Evolutionary conservation across 805 yeast genomes (phyloP).

Genomic region (Hanseniaspora meyeri): DNA sequence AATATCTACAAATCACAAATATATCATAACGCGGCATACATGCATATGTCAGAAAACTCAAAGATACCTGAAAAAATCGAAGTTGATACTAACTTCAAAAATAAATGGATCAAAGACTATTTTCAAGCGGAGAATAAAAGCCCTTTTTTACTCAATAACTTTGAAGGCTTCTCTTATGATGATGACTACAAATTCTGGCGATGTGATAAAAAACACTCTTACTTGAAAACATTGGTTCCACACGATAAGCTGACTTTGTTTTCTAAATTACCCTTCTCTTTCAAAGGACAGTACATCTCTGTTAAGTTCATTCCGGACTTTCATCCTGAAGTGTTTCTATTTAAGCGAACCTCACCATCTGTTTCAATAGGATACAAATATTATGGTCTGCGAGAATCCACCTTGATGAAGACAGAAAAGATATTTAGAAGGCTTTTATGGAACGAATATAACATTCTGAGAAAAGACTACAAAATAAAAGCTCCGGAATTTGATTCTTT

Average conservation of each 20-base stretch:
- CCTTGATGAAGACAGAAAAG: not conserved
- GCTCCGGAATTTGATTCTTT: conserved; percentile 1
- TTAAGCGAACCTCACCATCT: conserved; percentile 24
- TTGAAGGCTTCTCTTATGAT: not conserved
- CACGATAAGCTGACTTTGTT: not conserved
- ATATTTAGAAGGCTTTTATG: conserved; percentile 7
- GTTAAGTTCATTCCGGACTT: conserved; percentile 23
- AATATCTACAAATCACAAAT: not conserved
- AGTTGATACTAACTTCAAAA: not conserved
- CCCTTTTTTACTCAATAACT: not conserved
- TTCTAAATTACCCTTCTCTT: conserved; percentile 12
- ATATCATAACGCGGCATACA: not conserved
- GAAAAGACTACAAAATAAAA: not conserved
- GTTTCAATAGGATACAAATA: not conserved
- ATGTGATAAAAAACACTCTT: not conserved
- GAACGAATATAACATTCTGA: not conserved
- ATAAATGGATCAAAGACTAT: not conserved
- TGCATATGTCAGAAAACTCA: not conserved
- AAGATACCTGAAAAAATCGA: not conserved
- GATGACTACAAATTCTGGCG: not conserved
- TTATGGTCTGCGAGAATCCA: not conserved
- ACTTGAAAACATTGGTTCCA: not conserved
- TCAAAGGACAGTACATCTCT: conserved; percentile 20
- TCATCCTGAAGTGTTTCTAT: conserved; percentile 22
- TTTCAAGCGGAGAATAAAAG: not conserved